Evolutionary conservation across 2,329 filamentous ascomycete species (phyloP), one percentile per base, ranked within the genome.

Genomic region (Neobulgaria alba): DNA sequence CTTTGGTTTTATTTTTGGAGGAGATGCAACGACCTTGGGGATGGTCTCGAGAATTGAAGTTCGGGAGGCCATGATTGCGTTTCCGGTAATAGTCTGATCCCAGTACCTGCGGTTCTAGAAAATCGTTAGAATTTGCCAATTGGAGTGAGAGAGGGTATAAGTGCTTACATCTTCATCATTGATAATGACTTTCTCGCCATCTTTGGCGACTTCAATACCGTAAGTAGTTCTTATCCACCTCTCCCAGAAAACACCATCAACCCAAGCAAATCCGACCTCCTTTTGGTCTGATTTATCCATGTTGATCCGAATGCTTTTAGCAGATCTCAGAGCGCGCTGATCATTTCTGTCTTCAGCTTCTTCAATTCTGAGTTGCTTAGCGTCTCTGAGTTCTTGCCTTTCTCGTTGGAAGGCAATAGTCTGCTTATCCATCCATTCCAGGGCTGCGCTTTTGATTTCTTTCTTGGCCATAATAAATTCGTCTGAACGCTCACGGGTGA

Each of bases 361-460:
- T 61, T 98, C 92, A 41, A 98, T 92, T 35, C 90, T 80, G 48
- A 95, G 71, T 61, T 96, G 88, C 68, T 98, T 98, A 4, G 88
- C 81, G 62, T 96, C 89, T 38, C 92, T 82, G 36, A 95, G 72
- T 62, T 95, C 92, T 66, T 95, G 87, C 42, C 90, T 75, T 64
- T 96, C 90, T 12, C 93, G 77, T 61, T 95, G 86, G 71, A 95
- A 95, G 29, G 87, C 73, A 53, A 90, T 81, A 14, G 86, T 83
- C 63, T 95, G 86, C 66, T 93, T 92, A 62, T 96, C 90, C 76
- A 96, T 95, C 89, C 92, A 98, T 62, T 96, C 92, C 46, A 89
- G 75, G 7, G 92, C 92, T 1, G 92, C 92, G 51, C 83, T 90
- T 74, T 96, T 96, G 66, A 98, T 79, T 65, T 98, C 93, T 23